phyloP scores from a whole-genome alignment of 2,329 filamentous ascomycete species.

The Pseudovirgaria hyperparasitica region DNA sequence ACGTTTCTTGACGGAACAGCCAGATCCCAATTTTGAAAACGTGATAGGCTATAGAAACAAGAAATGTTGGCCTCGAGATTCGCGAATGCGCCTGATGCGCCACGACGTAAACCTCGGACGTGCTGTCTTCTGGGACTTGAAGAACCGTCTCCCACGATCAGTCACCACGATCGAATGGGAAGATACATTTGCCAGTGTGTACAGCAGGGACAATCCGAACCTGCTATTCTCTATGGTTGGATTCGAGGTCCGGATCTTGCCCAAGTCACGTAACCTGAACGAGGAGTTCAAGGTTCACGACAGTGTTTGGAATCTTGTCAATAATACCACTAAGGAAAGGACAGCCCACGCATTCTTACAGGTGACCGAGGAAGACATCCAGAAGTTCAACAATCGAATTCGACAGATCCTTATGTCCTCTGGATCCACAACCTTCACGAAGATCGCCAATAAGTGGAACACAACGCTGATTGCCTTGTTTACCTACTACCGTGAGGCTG shows the following conservation, averaged over 20 bases:
- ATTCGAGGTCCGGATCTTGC: conserved; percentile 91
- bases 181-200: conserved; percentile 95
- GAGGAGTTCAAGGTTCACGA: conserved; percentile 97
- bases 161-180: conserved; percentile 99
- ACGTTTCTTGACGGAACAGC: conserved; percentile 93
- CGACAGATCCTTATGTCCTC: conserved; percentile 98
- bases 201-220: conserved; percentile 96
- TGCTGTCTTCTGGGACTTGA: conserved; percentile 97
- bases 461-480: conserved; percentile 93
- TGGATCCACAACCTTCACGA: conserved; percentile 97
- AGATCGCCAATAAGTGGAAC: conserved; percentile 99
- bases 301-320: conserved; percentile 93
- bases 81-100: conserved; percentile 94
- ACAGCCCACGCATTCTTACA: conserved; percentile 96
- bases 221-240: conserved; percentile 95
- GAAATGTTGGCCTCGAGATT: conserved; percentile 98
- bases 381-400: conserved; percentile 98
- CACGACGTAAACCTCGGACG: conserved; percentile 96
- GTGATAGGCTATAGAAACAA: conserved; percentile 99
- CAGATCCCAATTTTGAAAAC: conserved; percentile 97
- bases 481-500: conserved; percentile 96
- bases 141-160: conserved; percentile 87
- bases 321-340: conserved; percentile 92
- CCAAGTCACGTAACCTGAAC: conserved; percentile 87
- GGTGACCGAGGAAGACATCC: conserved; percentile 93